Percentiles rank a stretch among this genome's conserved stretches.
These are phyloP conservation scores for Aureobasidium lini DNA, from an alignment of 2,329 filamentous ascomycete species.

Conservation along the genomic window DNA sequence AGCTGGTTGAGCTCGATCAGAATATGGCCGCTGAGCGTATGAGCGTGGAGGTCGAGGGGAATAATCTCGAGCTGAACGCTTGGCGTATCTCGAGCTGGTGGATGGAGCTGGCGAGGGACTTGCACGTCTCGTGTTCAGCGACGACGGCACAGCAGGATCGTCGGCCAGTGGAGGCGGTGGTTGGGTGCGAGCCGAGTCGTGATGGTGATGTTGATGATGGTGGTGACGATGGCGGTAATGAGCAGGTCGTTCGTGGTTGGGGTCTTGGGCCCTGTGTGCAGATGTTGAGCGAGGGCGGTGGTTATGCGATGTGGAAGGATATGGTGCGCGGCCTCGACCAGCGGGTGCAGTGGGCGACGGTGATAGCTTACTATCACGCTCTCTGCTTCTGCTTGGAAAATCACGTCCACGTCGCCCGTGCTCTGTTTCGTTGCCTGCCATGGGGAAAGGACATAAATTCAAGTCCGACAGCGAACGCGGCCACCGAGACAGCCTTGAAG, in stretches of 20 bases:
- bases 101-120: conserved; percentile 9
- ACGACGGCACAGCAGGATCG: not conserved
- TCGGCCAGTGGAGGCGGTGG: not conserved
- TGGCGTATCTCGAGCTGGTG: not conserved
- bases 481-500: conserved; percentile 11
- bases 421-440: conserved; percentile 14
- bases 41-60: conserved; percentile 1
- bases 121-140: not conserved
- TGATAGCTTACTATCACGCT: conserved; percentile 8
- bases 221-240: conserved; percentile 7
- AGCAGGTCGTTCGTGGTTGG: not conserved
- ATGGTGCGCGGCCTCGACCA: conserved; percentile 5
- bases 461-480: conserved; percentile 10
- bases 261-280: not conserved
- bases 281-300: conserved; percentile 12
- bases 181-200: not conserved
- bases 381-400: conserved; percentile 12
- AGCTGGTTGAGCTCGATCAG: not conserved
- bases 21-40: conserved; percentile 1
- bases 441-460: conserved; percentile 10
- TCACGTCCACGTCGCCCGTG: conserved; percentile 13
- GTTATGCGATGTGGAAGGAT: conserved; percentile 8
- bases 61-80: conserved; percentile 2
- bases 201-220: conserved; percentile 1
- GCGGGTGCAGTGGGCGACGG: conserved; percentile 7